Evolutionary conservation across 2,329 filamentous ascomycete species (phyloP), one percentile per base, ranked within the genome.

Genomic region (Fusarium sp.): DNA sequence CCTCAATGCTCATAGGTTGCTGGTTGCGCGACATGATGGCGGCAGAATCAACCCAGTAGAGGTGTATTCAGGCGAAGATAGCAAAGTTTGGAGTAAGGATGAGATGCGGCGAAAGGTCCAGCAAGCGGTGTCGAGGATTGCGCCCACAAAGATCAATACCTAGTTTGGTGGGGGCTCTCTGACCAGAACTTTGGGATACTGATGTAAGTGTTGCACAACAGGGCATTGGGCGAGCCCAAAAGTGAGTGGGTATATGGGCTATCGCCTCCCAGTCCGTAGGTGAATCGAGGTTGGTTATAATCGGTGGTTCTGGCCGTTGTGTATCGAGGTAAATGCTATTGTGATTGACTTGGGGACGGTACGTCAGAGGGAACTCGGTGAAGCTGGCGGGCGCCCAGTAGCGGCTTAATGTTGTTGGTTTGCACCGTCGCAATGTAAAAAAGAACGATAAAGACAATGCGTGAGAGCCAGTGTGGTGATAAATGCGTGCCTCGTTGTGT

Each of bases 1-100:
- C 88, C 80, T 93, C 92, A 75, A 94, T 88, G 75, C 91, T 93
- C 90, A 93, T 93, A 21, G 83, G 82, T 50, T 80, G 79, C 49
- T 76, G 68, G 12, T 71, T 75, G 53, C 73, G 75, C 62, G 79
- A 76, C 79, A 81, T 81, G 63, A 52, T 74, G 72, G 48, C 63
- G 57, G 52, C n/a, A 28, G 23, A 20, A 38, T 54, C 37, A 41
- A 68, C 42, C 44, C 44, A 46, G 23, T 21, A 23, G 43, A 15
- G 26, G 39, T n/a, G 20, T 23, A n/a, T 12, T 44, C 43, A 55
- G 41, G 41, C 37, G 15, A 24, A 43, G 20, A 35, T 31, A 38
- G 16, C 23, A 10, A 37, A n/a, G 8, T 43, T 42, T 54, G 35
- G 38, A 49, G 28, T 47, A 57, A 55, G 20, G n/a, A 39, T 23